These are phyloP conservation scores for Oryza coarctata DNA, from an alignment of 176 grass and related monocot genomes.

Conservation along the genomic window DNA sequence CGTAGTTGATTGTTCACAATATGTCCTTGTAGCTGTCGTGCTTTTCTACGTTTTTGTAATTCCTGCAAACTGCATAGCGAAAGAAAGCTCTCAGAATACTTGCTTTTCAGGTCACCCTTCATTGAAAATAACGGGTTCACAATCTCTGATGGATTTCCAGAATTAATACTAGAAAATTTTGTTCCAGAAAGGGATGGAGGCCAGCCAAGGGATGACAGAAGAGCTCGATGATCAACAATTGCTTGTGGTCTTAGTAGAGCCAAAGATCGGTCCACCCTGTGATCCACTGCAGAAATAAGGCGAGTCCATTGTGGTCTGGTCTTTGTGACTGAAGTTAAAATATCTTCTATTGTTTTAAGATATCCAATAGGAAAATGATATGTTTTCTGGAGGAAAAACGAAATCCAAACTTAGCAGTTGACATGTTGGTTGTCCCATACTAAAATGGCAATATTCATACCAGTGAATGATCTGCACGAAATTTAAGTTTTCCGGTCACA, in stretches of 20 bases:
- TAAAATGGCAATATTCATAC: constrained; percentile 48
- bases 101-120: constrained; percentile 64
- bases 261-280: constrained; percentile 88
- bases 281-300: constrained; percentile 79
- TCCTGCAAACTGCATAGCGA: constrained; percentile 78
- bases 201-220: constrained; percentile 81
- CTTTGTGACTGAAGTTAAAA: constrained; percentile 55
- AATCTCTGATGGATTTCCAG: constrained; percentile 44
- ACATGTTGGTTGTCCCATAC: constrained; percentile 6
- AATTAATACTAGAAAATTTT: constrained; percentile 53
- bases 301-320: constrained; percentile 73
- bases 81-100: constrained; percentile 90
- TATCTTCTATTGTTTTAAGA: constrained; percentile 79
- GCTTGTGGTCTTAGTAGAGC: constrained; percentile 84
- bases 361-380: constrained; percentile 47
- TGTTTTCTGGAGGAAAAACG: constrained; percentile 50
- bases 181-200: constrained; percentile 67
- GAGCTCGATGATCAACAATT: constrained; percentile 83
- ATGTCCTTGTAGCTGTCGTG: constrained; percentile 66
- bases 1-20: constrained; percentile 59
- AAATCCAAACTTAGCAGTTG: constrained; percentile 29
- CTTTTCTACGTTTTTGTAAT: constrained; percentile 83
- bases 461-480: constrained; percentile 47
- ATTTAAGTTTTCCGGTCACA: constrained; percentile 73
- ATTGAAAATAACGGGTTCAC: constrained; percentile 85